Base-by-base conservation (phyloP, 495 filamentous ascomycete genomes). In the Podospora didyma region DNA sequence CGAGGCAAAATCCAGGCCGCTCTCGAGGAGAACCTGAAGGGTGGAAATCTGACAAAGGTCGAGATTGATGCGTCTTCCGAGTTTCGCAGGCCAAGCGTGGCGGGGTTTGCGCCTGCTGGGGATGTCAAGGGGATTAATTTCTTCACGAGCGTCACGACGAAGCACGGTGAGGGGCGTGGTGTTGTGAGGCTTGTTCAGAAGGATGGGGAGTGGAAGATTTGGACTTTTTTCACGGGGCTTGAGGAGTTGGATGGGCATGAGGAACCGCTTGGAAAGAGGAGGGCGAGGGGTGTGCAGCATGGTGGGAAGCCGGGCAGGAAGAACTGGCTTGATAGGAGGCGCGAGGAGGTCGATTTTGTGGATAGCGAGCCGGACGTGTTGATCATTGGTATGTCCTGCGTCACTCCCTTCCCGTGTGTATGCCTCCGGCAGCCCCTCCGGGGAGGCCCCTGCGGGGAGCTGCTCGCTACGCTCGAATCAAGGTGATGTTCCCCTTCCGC, bases 321-420 rank as follows among this genome's bases (percentile, higher is more conserved):
- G 68, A 90, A 85, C 45, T 91, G 89, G 89, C 71, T 76, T 26
- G 88, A 90, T 51, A 74, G 77, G 46, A 73, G 88, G 46, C 66
- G 78, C 21, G 71, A 72, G 11, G 80, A 85, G 52, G 59, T 71
- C 20, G 79, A 87, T 20, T 88, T 88, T 48, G 60, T 67, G 12
- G 72, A 78, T 22, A 64, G 64, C 7, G 83, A 88, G 46, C 87
- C 87, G 0, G 79, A 75, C 1, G 86, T 88, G 2, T 64, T 92
- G 23, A 76, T 92, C 35, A 75, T 92, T 58, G 87, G 88, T 76
- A 76, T 60, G 77, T 69, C 14, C 4, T 17, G 2, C 5, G 5
- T 17, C 17, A 12, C 28, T 26, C 46, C 46, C 26, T 35, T n/a
- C 4, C 7, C 7, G 17, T 20, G 19, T 6, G 6, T 37, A 7